phyloP scores from a whole-genome alignment of 208 protist genomes.

The Porcisia hertigi region DNA sequence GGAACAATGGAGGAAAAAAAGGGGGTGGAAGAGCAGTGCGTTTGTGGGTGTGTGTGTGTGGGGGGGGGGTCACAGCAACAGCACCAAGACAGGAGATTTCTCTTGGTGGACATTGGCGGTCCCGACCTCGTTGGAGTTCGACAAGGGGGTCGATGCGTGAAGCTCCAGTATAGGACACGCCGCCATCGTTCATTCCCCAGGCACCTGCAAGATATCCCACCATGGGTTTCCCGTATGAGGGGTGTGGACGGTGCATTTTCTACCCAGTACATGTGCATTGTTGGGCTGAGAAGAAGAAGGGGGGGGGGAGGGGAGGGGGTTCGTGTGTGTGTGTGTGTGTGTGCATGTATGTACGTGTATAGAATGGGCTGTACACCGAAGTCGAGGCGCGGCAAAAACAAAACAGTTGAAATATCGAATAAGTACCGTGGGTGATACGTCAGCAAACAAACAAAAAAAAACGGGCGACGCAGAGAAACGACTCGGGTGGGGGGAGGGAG shows the following conservation, averaged over 20 bases:
- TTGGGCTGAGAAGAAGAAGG: no score
- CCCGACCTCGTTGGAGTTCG: not conserved
- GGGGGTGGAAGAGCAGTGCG: not conserved
- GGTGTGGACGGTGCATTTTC: no score
- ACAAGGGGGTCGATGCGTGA: not conserved
- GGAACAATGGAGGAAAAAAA: not conserved
- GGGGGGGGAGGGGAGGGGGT: no score
- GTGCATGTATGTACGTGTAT: no score
- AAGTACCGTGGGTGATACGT: not conserved
- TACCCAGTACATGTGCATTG: no score
- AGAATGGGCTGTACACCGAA: no score
- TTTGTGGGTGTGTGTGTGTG: not conserved
- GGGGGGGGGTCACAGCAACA: not conserved
- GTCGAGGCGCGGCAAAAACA: no score
- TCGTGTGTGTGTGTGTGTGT: no score
- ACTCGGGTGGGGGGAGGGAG: not conserved
- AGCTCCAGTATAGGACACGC: not conserved
- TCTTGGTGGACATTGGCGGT: not conserved
- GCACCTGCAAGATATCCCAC: no score
- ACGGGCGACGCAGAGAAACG: not conserved
- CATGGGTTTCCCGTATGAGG: no score
- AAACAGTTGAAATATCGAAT: no score
- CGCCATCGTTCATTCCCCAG: not conserved
- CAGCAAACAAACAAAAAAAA: not conserved
- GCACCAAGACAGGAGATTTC: not conserved